Percentiles rank a stretch among this genome's conserved stretches.
Evolutionary conservation across 192 early-diverging fungal species (phyloP).

Genomic region (Piromyces finnis): DNA sequence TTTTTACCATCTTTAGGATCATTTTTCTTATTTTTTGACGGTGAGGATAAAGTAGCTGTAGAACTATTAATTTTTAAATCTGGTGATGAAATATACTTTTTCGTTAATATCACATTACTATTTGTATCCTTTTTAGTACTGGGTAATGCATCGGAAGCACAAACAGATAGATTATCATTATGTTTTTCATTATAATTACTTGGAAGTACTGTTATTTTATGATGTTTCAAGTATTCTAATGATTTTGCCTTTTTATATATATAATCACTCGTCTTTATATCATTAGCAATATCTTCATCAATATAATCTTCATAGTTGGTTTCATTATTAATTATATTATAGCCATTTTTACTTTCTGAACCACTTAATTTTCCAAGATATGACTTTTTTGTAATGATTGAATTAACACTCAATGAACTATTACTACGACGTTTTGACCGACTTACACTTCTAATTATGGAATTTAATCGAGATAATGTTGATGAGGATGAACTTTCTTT

Average conservation of each 20-base stretch:
- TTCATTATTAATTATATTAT: not conserved
- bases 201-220: not conserved
- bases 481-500: not conserved
- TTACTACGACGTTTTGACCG: not conserved
- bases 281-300: not conserved
- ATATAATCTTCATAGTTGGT: not conserved
- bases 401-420: not conserved
- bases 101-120: not conserved
- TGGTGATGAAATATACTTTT: not conserved
- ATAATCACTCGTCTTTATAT: not conserved
- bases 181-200: not conserved
- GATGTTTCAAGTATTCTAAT: not conserved
- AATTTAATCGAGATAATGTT: not conserved
- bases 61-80: not conserved
- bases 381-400: not conserved
- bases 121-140: not conserved
- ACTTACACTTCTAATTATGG: not conserved
- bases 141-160: not conserved
- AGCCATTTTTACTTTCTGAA: not conserved
- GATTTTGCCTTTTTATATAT: not conserved
- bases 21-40: too few species aligned
- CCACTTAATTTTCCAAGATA: not conserved
- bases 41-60: not conserved
- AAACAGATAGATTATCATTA: not conserved
- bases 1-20: too few species aligned